A percentile compares a stretch with the other conserved stretches of the same genome.
phyloP scores from a whole-genome alignment of 108 stramenopile species.

The Nannochloropsis gaditana region DNA sequence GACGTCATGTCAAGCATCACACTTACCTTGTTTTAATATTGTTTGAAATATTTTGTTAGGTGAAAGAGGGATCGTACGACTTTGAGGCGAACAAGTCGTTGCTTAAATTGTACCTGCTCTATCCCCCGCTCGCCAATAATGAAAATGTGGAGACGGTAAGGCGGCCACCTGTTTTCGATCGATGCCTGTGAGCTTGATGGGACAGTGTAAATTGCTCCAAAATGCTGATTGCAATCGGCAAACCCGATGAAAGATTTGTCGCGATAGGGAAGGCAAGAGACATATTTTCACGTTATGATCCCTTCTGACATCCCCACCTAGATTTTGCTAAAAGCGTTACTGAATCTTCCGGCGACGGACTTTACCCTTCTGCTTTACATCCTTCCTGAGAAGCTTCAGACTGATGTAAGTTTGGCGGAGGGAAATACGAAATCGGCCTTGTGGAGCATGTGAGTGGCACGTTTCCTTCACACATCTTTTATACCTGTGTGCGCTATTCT shows the following conservation, averaged over 20 bases:
- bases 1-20: too few relatives aligned
- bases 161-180: too few relatives aligned
- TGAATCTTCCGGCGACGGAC: slow-evolving; percentile 49
- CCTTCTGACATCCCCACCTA: not conserved
- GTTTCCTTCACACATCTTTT: not conserved
- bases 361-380: slow-evolving; percentile 43
- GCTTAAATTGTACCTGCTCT: slow-evolving; percentile 51
- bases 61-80: slow-evolving; percentile 44
- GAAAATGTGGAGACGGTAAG: slow-evolving; percentile 34
- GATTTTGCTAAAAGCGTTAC: slow-evolving; percentile 30
- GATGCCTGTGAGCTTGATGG: too few relatives aligned
- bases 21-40: too few relatives aligned
- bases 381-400: slow-evolving; percentile 37
- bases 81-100: slow-evolving; percentile 52
- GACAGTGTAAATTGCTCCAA: too few relatives aligned
- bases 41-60: slow-evolving; percentile 21
- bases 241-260: not conserved
- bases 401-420: not conserved
- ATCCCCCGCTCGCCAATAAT: slow-evolving; percentile 38
- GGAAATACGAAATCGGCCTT: not conserved
- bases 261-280: slow-evolving; percentile 33
- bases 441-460: not conserved
- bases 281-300: not conserved
- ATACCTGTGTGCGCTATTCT: not conserved
- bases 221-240: too few relatives aligned